These are phyloP conservation scores for Debaryomyces robertsiae DNA, from an alignment of 1,139 yeast species.

Conservation along the genomic window DNA sequence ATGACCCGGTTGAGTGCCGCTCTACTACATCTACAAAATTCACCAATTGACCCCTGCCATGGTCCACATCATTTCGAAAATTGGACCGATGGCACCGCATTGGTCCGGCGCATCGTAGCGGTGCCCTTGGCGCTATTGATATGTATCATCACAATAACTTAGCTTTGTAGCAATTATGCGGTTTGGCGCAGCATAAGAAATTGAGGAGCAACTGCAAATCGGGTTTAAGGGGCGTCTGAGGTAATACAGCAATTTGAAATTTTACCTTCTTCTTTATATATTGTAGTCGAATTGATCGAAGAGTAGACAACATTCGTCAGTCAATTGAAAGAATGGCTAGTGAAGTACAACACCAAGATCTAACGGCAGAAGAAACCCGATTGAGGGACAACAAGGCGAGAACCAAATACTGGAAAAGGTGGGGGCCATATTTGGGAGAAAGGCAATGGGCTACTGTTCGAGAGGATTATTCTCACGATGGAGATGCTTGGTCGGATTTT, in stretches of 20 bases:
- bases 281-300: no score
- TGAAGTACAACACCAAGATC: constrained; percentile 8
- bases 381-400: constrained; percentile 60
- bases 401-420: constrained; percentile 73
- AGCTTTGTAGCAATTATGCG: constrained; percentile 2
- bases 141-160: neutral
- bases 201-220: constrained; percentile 3
- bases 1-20: no score
- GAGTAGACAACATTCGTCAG: neutral
- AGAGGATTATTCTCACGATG: constrained; percentile 85
- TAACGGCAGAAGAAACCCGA: constrained; percentile 69
- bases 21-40: no score
- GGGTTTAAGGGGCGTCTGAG: neutral
- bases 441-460: constrained; percentile 95
- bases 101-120: no score
- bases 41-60: no score
- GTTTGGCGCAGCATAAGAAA: constrained; percentile 6
- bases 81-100: no score
- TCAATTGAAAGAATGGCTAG: constrained; percentile 4
- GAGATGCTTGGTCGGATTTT: constrained; percentile 92
- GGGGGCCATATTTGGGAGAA: constrained; percentile 94
- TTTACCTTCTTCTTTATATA: neutral
- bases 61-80: no score
- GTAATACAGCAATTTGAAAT: constrained; percentile 1
- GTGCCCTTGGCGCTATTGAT: no score